These are phyloP conservation scores for Suhomyces panamericanus DNA, from an alignment of 1,139 yeast genomes.

Conservation along the genomic window DNA sequence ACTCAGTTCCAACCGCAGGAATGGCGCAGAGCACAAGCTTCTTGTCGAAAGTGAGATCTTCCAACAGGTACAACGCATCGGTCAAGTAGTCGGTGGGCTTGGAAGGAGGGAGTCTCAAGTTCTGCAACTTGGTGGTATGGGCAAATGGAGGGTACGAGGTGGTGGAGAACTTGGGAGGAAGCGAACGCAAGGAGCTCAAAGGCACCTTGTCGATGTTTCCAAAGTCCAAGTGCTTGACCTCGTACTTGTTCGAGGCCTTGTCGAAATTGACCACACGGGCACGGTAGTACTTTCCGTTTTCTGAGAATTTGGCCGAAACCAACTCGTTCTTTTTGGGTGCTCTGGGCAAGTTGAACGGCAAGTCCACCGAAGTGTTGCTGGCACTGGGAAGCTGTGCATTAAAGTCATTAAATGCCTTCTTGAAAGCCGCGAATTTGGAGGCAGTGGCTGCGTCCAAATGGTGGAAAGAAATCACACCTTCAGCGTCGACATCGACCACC, in stretches of 20 bases:
- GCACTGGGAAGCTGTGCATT: conserved; percentile 44
- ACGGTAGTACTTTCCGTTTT: conserved; percentile 59
- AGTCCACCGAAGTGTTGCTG: conserved; percentile 38
- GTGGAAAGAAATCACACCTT: conserved; percentile 59
- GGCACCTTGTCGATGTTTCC: conserved; percentile 59
- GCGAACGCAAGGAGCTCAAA: conserved; percentile 47
- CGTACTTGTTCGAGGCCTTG: conserved; percentile 44
- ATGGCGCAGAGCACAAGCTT: conserved; percentile 60
- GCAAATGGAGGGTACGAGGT: conserved; percentile 55
- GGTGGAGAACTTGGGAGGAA: conserved; percentile 54
- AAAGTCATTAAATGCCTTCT: conserved; percentile 47
- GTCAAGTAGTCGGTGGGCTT: conserved; percentile 58
- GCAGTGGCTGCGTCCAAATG: conserved; percentile 38
- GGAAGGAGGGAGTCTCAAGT: conserved; percentile 60
- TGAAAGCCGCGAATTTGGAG: conserved; percentile 41
- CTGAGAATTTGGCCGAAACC: conserved; percentile 58
- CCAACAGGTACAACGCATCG: conserved; percentile 59
- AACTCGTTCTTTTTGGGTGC: conserved; percentile 58
- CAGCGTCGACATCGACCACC: conserved; percentile 52
- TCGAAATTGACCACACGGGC: conserved; percentile 57
- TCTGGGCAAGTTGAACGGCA: conserved; percentile 47
- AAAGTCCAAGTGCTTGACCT: conserved; percentile 64
- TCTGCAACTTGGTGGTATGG: conserved; percentile 55
- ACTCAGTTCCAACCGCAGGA: conserved; percentile 44
- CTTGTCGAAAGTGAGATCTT: conserved; percentile 54